A percentile compares a stretch with the other conserved stretches of the same genome.
Evolutionary conservation across 2,329 filamentous ascomycete species (phyloP).

Genomic region (Colletotrichum sp.): DNA sequence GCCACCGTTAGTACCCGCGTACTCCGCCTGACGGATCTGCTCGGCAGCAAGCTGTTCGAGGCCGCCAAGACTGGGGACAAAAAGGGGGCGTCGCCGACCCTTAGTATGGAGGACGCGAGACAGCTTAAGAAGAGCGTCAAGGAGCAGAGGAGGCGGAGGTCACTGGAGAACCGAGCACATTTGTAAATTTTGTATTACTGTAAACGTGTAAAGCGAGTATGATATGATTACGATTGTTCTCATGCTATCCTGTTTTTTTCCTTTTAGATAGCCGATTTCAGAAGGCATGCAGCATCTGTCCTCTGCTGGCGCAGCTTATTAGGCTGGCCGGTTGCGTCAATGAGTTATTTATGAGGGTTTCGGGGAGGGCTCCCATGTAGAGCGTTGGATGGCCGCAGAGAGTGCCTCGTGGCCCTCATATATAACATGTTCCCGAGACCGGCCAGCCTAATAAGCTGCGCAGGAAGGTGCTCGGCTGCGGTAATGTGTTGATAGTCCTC

Average conservation of each 20-base stretch:
- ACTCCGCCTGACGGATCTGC: constrained; percentile 73
- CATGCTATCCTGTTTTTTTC: background rate
- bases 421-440: background rate
- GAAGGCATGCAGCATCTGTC: background rate
- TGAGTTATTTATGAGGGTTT: background rate
- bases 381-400: background rate
- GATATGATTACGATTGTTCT: constrained; percentile 4
- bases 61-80: constrained; percentile 49
- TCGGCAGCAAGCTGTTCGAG: constrained; percentile 75
- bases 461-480: background rate
- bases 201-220: constrained; percentile 14
- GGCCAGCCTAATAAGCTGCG: background rate
- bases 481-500: background rate
- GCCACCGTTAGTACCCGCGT: constrained; percentile 87
- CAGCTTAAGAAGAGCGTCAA: constrained; percentile 47
- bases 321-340: background rate
- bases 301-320: background rate
- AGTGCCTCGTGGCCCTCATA: background rate
- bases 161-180: constrained; percentile 55
- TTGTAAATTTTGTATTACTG: constrained; percentile 38
- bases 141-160: constrained; percentile 53
- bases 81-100: constrained; percentile 43
- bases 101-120: constrained; percentile 57
- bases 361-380: background rate
- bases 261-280: background rate